Evolutionary conservation across 106 monocot species (phyloP), one percentile per base, ranked within the genome.

Genomic region (Triglochin maritima): DNA sequence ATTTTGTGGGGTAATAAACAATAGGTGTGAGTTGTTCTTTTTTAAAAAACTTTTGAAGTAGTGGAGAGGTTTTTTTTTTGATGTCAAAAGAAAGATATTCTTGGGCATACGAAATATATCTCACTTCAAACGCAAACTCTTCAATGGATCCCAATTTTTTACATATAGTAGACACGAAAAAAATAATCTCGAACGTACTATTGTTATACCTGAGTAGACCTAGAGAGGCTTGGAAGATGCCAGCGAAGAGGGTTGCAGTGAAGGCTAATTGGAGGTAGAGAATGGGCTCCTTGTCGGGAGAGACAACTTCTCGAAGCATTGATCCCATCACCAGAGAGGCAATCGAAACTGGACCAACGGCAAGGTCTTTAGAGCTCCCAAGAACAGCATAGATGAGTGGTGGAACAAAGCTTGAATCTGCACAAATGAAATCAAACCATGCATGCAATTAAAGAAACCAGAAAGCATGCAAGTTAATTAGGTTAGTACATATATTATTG

Each of bases 321-420:
- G 74, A 59, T 17, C 74, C 74, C 57, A 74, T 57, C 17, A 74
- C 48, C 43, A 74, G 57, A n/a, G 74, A 74, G 11, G 50, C 67
- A 6, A 74, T 50, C 3, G 67, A 47, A 12, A 60, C 74, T 2
- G 74, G 66, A 0, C 74, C 74, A 9, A 74, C 59, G 43, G 74
- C 74, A 42, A 74, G 57, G 47, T 74, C 74, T 41, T 67, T 74
- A 15, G 74, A 74, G 60, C 74, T 74, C 50, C 74, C 74, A 4
- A 74, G 46, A n/a, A 74, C 59, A 13, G 74, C 47, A 60, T 74
- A 74, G n/a, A 74, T 50, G 14, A 74, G 57, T 59, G 74, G 74
- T 17, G 74, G 74, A 4, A 74, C 74, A 60, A 74, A 74, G 59
- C 74, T 74, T 3, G 74, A 74, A 14, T 74, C 74, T 74, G 65